Evolutionary conservation across 73 alveolate species (phyloP), one percentile per base, ranked within the genome.

Genomic region (Paramecium sexaurelia): DNA sequence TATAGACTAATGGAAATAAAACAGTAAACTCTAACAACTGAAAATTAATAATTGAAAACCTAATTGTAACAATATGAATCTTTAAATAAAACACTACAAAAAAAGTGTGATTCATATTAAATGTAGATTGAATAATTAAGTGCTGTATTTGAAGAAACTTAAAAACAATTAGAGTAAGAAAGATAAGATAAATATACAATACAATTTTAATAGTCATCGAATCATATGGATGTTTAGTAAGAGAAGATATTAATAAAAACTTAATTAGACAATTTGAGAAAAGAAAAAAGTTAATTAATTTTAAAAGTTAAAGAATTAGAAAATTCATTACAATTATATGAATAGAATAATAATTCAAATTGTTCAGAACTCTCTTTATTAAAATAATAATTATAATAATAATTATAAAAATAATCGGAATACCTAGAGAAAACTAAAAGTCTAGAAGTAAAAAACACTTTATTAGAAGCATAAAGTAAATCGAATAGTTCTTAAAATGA

Each of bases 241-340:
- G 90, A 78, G 17, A 78, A 40, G 17, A 40, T 29, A 8, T 10
- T 78, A 22, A 78, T 78, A 4, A 78, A 78, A 78, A 41, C 43
- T 36, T 43, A 78, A 78, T 22, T 78, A 40, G 90, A 78, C 32
- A 78, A 24, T 78, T 24, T 78, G 0, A 41, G 90, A 24, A 78
- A 78, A 33, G 90, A 78, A 24, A 78, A 78, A 41, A 37, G 27
- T 11, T 45, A 37, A 40, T 13, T 43, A 1, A 22, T 20, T 0
- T 13, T 36, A 19, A 40, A 22, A 43, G 43, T 78, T 3, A 29
- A 78, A 78, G 90, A 78, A 22, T 20, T 22, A 40, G 73, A 78
- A 45, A 78, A 33, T 19, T 22, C 27, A 19, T 9, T 78, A 78
- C 5, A 78, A 20, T 45, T 24, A 7, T 13, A 24, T 19, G 90